Percentiles rank a stretch among this genome's conserved stretches.
Evolutionary conservation across 108 stramenopile species (phyloP).

Genomic region (Discostella pseudostelligera): DNA sequence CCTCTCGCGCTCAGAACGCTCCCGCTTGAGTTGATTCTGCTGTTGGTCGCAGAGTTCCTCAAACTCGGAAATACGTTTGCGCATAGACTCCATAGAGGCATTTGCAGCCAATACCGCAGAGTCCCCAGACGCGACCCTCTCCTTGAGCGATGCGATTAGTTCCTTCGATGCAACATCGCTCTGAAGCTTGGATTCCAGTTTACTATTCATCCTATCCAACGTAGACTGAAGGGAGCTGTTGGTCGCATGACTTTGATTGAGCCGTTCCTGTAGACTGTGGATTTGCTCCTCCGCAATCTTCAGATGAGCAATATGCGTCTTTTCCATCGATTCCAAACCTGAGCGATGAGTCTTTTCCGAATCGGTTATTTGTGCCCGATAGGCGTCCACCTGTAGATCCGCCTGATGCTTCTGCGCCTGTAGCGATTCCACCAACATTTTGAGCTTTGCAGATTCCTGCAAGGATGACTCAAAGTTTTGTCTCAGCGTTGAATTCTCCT

Average conservation of each 20-base stretch:
- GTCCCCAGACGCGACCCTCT: constrained; percentile 14
- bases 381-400: constrained; percentile 23
- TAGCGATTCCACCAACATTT: constrained; percentile 24
- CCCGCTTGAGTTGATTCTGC: constrained; percentile 18
- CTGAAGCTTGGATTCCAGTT: constrained; percentile 27
- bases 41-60: constrained; percentile 24
- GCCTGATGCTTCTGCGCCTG: constrained; percentile 20
- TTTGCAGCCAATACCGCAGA: constrained; percentile 8
- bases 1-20: constrained; percentile 35
- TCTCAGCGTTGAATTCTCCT: constrained; percentile 13
- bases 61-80: constrained; percentile 27
- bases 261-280: constrained; percentile 25
- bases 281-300: constrained; percentile 34
- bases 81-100: constrained; percentile 28
- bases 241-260: constrained; percentile 16
- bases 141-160: constrained; percentile 29
- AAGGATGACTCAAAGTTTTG: constrained; percentile 16
- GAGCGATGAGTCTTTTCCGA: constrained; percentile 20
- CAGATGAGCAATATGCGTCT: constrained; percentile 24
- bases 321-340: constrained; percentile 20
- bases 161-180: constrained; percentile 18
- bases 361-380: constrained; percentile 17
- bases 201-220: constrained; percentile 17
- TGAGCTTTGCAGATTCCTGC: constrained; percentile 33
- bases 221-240: constrained; percentile 31